These are phyloP conservation scores for Saksenaea vasiformis DNA, from an alignment of 371 early-diverging fungal species.

Conservation along the genomic window DNA sequence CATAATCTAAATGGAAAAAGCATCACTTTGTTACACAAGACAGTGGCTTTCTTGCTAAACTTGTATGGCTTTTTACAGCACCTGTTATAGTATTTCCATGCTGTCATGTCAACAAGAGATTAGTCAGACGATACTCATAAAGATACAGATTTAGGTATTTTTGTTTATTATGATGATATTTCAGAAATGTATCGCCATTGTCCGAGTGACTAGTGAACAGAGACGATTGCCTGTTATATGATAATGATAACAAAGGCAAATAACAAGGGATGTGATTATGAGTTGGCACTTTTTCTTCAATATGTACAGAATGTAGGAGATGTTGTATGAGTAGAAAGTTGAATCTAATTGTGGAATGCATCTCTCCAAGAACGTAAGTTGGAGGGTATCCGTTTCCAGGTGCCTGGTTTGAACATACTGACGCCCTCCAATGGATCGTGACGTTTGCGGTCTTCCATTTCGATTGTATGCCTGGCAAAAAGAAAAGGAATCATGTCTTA, in stretches of 20 bases:
- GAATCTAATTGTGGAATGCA: constrained; percentile 36
- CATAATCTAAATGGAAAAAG: too few species aligned
- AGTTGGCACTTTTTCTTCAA: background rate
- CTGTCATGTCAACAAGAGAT: too few species aligned
- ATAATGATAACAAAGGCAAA: background rate
- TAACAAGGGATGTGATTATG: background rate
- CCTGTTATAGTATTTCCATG: too few species aligned
- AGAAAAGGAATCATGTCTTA: background rate
- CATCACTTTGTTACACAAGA: too few species aligned
- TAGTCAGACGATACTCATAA: too few species aligned
- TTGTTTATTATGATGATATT: too few species aligned
- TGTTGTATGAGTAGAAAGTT: background rate
- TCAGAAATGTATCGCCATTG: too few species aligned
- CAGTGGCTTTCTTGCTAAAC: too few species aligned
- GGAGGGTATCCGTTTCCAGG: constrained; percentile 45
- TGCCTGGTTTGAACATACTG: constrained; percentile 38
- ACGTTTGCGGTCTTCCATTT: constrained; percentile 25
- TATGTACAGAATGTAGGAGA: constrained; percentile 3
- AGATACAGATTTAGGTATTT: too few species aligned
- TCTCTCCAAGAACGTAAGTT: constrained; percentile 47
- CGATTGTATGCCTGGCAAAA: constrained; percentile 21
- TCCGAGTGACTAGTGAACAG: background rate
- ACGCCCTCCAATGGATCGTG: constrained; percentile 43
- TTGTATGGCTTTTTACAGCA: too few species aligned
- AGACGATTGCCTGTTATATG: background rate